phyloP scores from a whole-genome alignment of 2,329 filamentous ascomycete genomes.

The Chaetothyriales sp. region DNA sequence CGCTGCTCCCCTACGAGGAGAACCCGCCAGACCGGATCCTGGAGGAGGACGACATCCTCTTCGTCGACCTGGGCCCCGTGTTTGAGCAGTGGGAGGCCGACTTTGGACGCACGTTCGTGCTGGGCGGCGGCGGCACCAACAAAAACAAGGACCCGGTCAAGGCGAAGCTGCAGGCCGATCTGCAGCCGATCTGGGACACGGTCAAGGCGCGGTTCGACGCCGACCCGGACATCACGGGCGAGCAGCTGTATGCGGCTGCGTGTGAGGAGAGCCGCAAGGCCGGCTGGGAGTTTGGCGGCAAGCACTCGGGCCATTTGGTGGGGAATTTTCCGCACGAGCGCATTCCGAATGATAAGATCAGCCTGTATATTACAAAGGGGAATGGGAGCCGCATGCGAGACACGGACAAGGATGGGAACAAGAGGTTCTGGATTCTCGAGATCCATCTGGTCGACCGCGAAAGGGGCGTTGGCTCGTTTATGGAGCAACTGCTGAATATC shows the following conservation, averaged over 20 bases:
- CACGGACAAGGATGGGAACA: conserved; percentile 27
- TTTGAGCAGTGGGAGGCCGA: conserved; percentile 41
- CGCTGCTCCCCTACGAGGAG: conserved; percentile 32
- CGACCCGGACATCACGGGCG: conserved; percentile 33
- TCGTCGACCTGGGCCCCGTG: conserved; percentile 38
- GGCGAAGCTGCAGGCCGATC: conserved; percentile 29
- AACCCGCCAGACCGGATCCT: conserved; percentile 37
- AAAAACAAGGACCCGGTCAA: conserved; percentile 32
- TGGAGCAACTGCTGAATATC: conserved; percentile 35
- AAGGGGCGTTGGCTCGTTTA: conserved; percentile 29
- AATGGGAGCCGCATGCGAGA: conserved; percentile 29
- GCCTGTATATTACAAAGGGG: conserved; percentile 32
- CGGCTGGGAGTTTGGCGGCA: conserved; percentile 33
- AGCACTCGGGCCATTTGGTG: conserved; percentile 36
- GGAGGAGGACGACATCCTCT: conserved; percentile 35
- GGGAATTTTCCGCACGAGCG: conserved; percentile 38
- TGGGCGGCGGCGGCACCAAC: too few relatives aligned
- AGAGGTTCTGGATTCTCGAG: conserved; percentile 37
- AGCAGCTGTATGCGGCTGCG: conserved; percentile 33
- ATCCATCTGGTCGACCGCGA: conserved; percentile 32
- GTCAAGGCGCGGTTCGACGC: conserved; percentile 28
- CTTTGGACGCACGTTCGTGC: conserved; percentile 38
- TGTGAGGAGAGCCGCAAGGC: conserved; percentile 23
- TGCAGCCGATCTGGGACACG: conserved; percentile 33
- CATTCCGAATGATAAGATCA: conserved; percentile 33